Evolutionary conservation across 495 filamentous ascomycete genomes (phyloP).

Genomic region (Pseudoneurospora amorphoporcata): DNA sequence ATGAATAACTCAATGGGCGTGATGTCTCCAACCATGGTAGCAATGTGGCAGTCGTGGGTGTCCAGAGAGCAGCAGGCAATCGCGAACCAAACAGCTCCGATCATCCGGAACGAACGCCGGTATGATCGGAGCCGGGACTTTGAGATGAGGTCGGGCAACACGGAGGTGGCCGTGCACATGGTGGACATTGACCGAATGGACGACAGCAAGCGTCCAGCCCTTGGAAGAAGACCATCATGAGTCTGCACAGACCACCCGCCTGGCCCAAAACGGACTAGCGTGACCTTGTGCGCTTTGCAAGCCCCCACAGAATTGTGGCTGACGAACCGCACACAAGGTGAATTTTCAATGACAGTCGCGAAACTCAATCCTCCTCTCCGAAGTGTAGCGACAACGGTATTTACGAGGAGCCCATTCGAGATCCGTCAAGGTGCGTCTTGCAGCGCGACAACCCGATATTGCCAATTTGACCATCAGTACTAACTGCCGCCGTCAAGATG

Average conservation of each 20-base stretch:
- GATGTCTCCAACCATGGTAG: too few relatives aligned
- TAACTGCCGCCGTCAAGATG: not conserved
- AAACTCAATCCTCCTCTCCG: not conserved
- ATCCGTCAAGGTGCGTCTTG: not conserved
- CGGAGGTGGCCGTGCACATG: not conserved
- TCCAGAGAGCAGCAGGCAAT: not conserved
- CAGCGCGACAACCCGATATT: not conserved
- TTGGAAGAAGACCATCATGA: not conserved
- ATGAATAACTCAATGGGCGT: too few relatives aligned
- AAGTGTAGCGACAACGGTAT: not conserved
- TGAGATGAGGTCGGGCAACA: not conserved
- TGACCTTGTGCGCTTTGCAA: not conserved
- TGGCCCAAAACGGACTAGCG: not conserved
- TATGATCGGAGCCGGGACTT: not conserved
- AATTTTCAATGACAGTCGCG: not conserved
- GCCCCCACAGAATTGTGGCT: not conserved
- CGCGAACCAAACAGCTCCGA: not conserved
- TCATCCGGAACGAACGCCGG: not conserved
- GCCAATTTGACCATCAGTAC: not conserved
- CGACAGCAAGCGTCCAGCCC: not conserved
- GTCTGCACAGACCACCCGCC: not conserved
- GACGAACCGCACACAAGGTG: not conserved
- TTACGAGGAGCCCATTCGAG: not conserved
- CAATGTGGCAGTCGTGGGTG: too few relatives aligned
- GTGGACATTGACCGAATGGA: not conserved